A percentile compares a stretch with the other conserved stretches of the same genome.
Evolutionary conservation across 345 rosid species (phyloP).

Genomic region (Eutrema yunnanense): DNA sequence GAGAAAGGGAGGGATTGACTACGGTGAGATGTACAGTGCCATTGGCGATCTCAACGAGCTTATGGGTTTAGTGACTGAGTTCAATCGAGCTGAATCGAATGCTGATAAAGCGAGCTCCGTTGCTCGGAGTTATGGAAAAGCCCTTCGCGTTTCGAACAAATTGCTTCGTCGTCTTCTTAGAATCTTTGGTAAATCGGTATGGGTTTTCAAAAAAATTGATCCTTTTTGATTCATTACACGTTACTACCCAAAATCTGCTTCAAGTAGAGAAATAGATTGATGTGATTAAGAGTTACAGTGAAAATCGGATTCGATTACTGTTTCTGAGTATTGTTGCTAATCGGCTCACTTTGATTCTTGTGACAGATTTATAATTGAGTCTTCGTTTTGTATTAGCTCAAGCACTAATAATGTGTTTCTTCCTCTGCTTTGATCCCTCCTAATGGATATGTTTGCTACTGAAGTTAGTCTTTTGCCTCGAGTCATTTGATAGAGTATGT

Average conservation of each 20-base stretch:
- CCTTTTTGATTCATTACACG: not conserved
- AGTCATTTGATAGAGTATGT: not conserved
- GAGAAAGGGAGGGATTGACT: conserved; percentile 46
- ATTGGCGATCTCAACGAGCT: conserved; percentile 63
- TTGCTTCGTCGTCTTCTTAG: conserved; percentile 43
- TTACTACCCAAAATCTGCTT: not conserved
- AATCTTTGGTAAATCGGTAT: conserved; percentile 55
- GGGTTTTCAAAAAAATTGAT: not conserved
- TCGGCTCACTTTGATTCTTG: not conserved
- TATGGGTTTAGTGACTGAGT: conserved; percentile 36
- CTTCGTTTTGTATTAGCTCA: not conserved
- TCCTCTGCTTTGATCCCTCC: not conserved
- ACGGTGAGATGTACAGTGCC: conserved; percentile 43
- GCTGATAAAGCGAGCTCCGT: conserved; percentile 46
- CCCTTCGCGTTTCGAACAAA: conserved; percentile 41
- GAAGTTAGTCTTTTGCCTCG: not conserved
- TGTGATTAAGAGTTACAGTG: not conserved
- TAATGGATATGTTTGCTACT: not conserved
- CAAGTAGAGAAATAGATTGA: not conserved
- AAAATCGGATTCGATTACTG: not conserved
- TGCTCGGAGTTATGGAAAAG: conserved; percentile 44
- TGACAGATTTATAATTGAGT: not conserved
- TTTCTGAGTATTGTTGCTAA: not conserved
- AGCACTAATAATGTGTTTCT: not conserved
- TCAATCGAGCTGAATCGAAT: conserved; percentile 41